These are phyloP conservation scores for Cladosporium sp. DNA, from an alignment of 2,329 filamentous ascomycete genomes.

Conservation along the genomic window DNA sequence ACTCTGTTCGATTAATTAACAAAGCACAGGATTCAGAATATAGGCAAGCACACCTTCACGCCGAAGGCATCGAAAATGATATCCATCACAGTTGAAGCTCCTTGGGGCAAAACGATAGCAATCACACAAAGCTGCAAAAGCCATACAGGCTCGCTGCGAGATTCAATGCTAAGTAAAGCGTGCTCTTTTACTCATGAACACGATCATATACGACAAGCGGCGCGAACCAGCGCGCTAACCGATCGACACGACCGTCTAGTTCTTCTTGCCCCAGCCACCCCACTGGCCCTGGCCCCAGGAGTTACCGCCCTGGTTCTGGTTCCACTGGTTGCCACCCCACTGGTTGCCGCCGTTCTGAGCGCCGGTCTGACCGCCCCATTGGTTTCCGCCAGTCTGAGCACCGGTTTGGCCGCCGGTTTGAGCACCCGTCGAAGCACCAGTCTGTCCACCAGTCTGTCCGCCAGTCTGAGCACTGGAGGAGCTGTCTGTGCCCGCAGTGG, in stretches of 20 bases:
- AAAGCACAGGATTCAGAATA: too few relatives aligned
- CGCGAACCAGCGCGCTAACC: neutral
- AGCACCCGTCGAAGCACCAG: neutral
- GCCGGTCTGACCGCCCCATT: neutral
- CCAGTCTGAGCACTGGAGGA: neutral
- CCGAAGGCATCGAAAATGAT: too few relatives aligned
- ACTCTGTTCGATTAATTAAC: too few relatives aligned
- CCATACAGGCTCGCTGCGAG: too few relatives aligned
- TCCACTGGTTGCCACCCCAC: neutral
- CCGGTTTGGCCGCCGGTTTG: neutral
- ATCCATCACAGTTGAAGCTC: too few relatives aligned
- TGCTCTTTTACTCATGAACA: too few relatives aligned
- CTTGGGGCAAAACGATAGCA: too few relatives aligned
- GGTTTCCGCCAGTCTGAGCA: neutral
- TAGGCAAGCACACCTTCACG: too few relatives aligned
- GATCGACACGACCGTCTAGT: neutral
- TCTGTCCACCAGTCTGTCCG: neutral
- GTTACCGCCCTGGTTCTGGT: neutral
- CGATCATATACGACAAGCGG: neutral
- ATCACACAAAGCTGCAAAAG: too few relatives aligned
- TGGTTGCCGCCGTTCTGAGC: neutral
- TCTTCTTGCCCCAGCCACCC: conserved; percentile 9
- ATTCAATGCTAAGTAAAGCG: too few relatives aligned
- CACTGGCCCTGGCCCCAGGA: conserved; percentile 4
- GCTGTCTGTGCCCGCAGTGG: neutral